These are phyloP conservation scores for Tolypocladium nubicola DNA, from an alignment of 2,329 filamentous ascomycete species.

Conservation along the genomic window DNA sequence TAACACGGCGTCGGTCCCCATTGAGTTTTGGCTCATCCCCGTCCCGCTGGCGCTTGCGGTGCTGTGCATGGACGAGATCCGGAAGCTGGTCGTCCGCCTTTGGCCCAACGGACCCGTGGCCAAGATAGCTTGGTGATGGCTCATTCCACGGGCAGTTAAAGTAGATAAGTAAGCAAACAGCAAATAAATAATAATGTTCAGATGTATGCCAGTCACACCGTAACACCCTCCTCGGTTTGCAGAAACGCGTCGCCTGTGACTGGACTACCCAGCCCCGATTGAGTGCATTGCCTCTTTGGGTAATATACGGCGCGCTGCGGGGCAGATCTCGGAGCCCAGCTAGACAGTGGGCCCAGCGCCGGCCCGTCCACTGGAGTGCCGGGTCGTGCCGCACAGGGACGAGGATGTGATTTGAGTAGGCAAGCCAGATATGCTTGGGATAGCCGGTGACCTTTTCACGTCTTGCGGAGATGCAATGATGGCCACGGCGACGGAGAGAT, in stretches of 20 bases:
- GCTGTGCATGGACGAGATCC: conserved; percentile 39
- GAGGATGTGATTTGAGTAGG: neutral
- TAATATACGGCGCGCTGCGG: neutral
- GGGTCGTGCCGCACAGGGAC: neutral
- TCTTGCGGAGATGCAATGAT: too few species aligned
- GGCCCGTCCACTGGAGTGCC: neutral
- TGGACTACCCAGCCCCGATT: neutral
- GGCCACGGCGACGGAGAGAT: too few species aligned
- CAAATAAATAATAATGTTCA: neutral
- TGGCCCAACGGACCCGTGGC: conserved; percentile 34
- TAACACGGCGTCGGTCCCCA: conserved; percentile 35
- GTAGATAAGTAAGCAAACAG: neutral
- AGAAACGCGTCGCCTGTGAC: too few species aligned
- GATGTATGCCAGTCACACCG: neutral
- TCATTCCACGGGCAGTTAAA: neutral
- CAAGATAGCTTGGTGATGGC: conserved; percentile 34
- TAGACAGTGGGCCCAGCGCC: too few species aligned
- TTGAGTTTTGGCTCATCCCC: conserved; percentile 42
- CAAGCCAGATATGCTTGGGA: too few species aligned
- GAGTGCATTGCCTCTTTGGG: too few species aligned
- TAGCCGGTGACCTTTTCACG: too few species aligned
- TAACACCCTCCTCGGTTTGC: neutral
- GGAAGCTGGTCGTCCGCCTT: conserved; percentile 35
- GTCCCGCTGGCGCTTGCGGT: conserved; percentile 38
- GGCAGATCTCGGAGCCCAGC: too few species aligned